These are phyloP conservation scores for Fistulinella cinereoalba DNA, from an alignment of 1,284 basidiomycete genomes.

Conservation along the genomic window DNA sequence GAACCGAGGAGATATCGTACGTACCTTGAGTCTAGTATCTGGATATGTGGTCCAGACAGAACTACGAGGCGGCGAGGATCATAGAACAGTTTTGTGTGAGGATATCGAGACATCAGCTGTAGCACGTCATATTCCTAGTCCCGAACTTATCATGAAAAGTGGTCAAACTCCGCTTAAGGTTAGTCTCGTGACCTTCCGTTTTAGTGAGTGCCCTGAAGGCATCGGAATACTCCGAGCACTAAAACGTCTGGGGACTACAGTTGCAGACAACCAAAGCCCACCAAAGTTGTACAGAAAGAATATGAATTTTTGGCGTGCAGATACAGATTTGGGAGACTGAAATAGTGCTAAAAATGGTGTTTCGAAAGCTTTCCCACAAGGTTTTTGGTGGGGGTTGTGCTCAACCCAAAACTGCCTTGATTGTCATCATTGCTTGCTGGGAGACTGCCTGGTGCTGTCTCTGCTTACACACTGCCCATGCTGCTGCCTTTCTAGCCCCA, in stretches of 20 bases:
- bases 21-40: constrained; percentile 53
- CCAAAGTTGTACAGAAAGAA: too few relatives aligned
- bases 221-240: too few relatives aligned
- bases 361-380: not conserved
- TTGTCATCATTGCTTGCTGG: not conserved
- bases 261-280: too few relatives aligned
- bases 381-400: not conserved
- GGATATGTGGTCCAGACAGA: constrained; percentile 59
- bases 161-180: too few relatives aligned
- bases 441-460: not conserved
- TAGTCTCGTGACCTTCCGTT: too few relatives aligned
- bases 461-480: not conserved
- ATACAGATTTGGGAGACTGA: too few relatives aligned
- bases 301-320: too few relatives aligned
- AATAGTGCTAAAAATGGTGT: too few relatives aligned
- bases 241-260: too few relatives aligned
- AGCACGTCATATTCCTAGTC: too few relatives aligned
- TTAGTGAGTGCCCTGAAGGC: too few relatives aligned
- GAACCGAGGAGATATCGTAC: not conserved
- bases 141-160: too few relatives aligned
- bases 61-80: constrained; percentile 38
- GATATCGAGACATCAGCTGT: constrained; percentile 36
- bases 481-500: not conserved
- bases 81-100: constrained; percentile 48
- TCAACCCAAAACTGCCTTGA: not conserved